Percentiles rank a stretch among this genome's conserved stretches.
These are phyloP conservation scores for Neurospora sp. DNA, from an alignment of 495 filamentous ascomycete genomes.

Conservation along the genomic window DNA sequence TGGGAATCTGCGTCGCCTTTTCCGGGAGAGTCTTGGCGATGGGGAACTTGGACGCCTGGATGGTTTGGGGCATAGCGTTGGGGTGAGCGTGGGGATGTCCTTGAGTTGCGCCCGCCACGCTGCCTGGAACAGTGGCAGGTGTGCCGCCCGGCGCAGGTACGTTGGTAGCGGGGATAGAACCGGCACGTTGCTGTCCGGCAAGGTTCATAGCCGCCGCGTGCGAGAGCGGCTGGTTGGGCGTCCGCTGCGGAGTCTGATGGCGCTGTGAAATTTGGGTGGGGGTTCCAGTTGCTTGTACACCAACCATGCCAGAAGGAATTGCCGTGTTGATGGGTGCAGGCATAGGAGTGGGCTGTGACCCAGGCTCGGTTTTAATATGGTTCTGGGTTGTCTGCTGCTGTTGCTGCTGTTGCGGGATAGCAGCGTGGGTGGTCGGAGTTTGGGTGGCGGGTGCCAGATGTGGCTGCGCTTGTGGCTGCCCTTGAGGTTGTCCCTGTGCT, in stretches of 20 bases:
- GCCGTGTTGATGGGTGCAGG: constrained; percentile 38
- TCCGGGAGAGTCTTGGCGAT: constrained; percentile 72
- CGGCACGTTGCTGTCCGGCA: constrained; percentile 32
- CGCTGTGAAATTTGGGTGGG: constrained; percentile 35
- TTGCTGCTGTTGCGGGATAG: constrained; percentile 17
- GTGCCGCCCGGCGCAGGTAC: constrained; percentile 24
- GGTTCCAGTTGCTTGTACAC: constrained; percentile 30
- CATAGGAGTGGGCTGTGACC: constrained; percentile 16
- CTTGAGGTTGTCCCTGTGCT: background rate
- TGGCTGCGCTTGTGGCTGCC: constrained; percentile 7
- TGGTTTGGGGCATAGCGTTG: constrained; percentile 21
- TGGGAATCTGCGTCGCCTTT: constrained; percentile 49
- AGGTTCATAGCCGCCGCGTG: constrained; percentile 34
- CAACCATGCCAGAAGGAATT: constrained; percentile 30
- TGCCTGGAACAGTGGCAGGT: constrained; percentile 5
- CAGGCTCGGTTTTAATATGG: constrained; percentile 31
- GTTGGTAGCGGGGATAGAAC: constrained; percentile 21
- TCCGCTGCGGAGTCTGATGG: constrained; percentile 34
- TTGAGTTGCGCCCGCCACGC: constrained; percentile 23
- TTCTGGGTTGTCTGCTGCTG: constrained; percentile 21
- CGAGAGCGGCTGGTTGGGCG: constrained; percentile 35
- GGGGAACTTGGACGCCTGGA: constrained; percentile 48
- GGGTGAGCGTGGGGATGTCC: constrained; percentile 48
- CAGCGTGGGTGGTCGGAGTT: constrained; percentile 2
- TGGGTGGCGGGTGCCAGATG: background rate